Evolutionary conservation across 2,329 filamentous ascomycete species (phyloP).

Genomic region (Bipolaris bicolor): DNA sequence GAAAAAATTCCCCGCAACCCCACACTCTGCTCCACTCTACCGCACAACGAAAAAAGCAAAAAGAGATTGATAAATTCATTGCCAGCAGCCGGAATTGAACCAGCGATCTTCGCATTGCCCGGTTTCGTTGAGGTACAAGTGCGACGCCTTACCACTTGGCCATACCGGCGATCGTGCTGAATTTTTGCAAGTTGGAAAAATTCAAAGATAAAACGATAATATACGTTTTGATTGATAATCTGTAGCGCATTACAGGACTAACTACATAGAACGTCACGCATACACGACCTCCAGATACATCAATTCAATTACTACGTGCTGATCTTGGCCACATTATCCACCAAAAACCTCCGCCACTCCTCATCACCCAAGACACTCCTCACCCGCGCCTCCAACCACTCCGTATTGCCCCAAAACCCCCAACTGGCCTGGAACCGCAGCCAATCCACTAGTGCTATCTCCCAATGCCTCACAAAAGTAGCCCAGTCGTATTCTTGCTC

Average conservation of each 20-base stretch:
- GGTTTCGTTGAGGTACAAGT: slow-evolving; percentile 21
- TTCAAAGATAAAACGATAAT: neutral
- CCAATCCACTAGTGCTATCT: slow-evolving; percentile 72
- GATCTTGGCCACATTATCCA: slow-evolving; percentile 16
- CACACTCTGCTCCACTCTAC: too few species aligned
- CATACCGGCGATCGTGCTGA: slow-evolving; percentile 5
- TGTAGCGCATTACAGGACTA: too few species aligned
- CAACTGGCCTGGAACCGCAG: slow-evolving; percentile 54
- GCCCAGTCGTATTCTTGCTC: slow-evolving; percentile 60
- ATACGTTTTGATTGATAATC: neutral
- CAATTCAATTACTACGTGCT: neutral
- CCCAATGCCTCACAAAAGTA: slow-evolving; percentile 65
- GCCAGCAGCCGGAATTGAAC: too few species aligned
- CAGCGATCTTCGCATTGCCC: slow-evolving; percentile 27
- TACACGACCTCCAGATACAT: too few species aligned
- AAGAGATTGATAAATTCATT: too few species aligned
- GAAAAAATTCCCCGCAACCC: too few species aligned
- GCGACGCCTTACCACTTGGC: slow-evolving; percentile 35
- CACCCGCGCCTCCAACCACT: slow-evolving; percentile 44
- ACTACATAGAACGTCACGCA: too few species aligned
- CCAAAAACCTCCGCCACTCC: slow-evolving; percentile 27
- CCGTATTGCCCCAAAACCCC: slow-evolving; percentile 48
- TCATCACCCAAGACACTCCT: slow-evolving; percentile 34
- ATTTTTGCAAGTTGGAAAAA: too few species aligned
- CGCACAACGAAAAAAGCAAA: too few species aligned